A percentile compares a stretch with the other conserved stretches of the same genome.
Conservation (phyloP, 441 rosid genomes). For the Pelargonium citronellum region DNA sequence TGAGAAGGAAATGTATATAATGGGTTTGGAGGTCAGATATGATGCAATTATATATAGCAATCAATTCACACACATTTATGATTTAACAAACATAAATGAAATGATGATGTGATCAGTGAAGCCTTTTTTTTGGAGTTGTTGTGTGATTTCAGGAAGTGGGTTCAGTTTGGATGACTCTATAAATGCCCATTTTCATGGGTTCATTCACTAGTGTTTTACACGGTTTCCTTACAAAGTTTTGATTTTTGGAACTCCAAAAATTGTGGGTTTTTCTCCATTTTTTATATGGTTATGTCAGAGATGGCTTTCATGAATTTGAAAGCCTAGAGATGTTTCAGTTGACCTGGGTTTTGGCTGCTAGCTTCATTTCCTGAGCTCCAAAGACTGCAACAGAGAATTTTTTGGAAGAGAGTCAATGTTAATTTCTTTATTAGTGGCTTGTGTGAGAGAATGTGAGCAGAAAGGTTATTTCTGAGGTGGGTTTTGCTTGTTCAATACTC, state of each 20-base stretch:
- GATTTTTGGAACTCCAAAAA: not conserved
- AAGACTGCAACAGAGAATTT: too few species aligned
- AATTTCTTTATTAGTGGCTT: not conserved
- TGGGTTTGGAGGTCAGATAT: too few species aligned
- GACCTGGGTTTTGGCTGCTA: slow-evolving; percentile 6
- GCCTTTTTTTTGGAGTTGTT: not conserved
- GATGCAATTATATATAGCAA: too few species aligned
- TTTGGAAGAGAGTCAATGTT: not conserved
- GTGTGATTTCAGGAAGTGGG: not conserved
- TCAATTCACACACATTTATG: too few species aligned
- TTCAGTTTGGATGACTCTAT: not conserved
- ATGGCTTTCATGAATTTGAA: too few species aligned
- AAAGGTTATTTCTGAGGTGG: slow-evolving; percentile 4
- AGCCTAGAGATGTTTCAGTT: not conserved
- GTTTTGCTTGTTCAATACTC: not conserved
- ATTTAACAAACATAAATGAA: too few species aligned
- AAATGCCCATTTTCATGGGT: slow-evolving; percentile 5
- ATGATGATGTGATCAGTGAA: not conserved
- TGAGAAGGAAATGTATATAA: too few species aligned
- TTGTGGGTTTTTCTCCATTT: not conserved
- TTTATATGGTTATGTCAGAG: not conserved
- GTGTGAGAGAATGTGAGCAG: not conserved
- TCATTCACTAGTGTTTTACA: not conserved
- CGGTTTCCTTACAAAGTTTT: not conserved
- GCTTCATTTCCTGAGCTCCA: not conserved